Base-by-base conservation (phyloP, 2,329 filamentous ascomycete genomes). In the Cytospora paraplurivora region DNA sequence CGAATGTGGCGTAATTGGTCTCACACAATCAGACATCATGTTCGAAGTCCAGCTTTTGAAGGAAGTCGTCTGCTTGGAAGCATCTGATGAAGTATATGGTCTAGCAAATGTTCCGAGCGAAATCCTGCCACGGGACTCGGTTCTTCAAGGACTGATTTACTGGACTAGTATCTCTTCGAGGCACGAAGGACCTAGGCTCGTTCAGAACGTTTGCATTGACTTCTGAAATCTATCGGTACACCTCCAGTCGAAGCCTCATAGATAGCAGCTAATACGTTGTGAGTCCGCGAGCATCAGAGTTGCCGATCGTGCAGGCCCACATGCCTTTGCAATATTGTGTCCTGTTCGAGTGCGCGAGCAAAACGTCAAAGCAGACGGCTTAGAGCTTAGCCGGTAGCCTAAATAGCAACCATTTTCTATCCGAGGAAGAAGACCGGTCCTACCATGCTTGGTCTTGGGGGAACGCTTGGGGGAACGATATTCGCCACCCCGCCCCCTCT, bases 11-110 rank as follows among this genome's bases (percentile, higher is more conserved):
- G 8, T 10, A 4, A 33, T 52, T n/a, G 56, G 56, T 17, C 17
- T 52, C 3, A 17, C 52, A 0, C 52, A 59, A 15, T 47, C 47
- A 21, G 56, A 59, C n/a, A 52, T 52, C 19, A 52, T 52, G 32
- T 7, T 32, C 10, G 56, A 59, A 33, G 56, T 52, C 13, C 44
- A 37, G 10, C n/a, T 35, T 33, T 3, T 52, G 1, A 8, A 8
- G 15, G 1, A 19, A 13, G 12, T 59, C 2, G 19, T 6, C 6
- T 59, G 47, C 11, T 52, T 59, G 12, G 13, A 47, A 17, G 35
- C 52, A 21, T 51, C 47, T 33, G 10, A 52, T 52, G n/a, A 52
- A 33, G 11, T 38, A 32, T 10, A n/a, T 8, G 1, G 13, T 19
- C 32, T 33, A 10, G 17, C 33, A 19, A 17, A 50, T 32, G n/a